phyloP scores from a whole-genome alignment of 345 rosid species.

The Noccaea caerulescens region DNA sequence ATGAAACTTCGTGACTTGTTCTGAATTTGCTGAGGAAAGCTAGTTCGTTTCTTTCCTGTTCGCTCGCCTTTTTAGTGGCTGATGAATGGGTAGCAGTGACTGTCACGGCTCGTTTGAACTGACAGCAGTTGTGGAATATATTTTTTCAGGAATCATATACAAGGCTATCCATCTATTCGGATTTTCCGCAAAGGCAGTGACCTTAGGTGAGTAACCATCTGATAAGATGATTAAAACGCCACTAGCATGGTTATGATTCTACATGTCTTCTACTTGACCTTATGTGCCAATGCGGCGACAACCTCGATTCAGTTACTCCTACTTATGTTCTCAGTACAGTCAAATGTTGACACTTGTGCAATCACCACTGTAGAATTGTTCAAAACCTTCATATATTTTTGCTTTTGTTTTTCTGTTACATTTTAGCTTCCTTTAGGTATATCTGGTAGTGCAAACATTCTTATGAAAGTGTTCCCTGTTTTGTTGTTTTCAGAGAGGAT shows the following conservation, averaged over 20 bases:
- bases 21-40: slow-evolving; percentile 18
- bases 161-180: slow-evolving; percentile 97
- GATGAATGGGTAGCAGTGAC: slow-evolving; percentile 17
- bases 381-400: not conserved
- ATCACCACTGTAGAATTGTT: slow-evolving; percentile 7
- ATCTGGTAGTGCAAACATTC: slow-evolving; percentile 19
- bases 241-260: slow-evolving; percentile 3
- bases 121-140: slow-evolving; percentile 17
- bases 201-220: slow-evolving; percentile 58
- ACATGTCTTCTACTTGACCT: slow-evolving; percentile 18
- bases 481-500: slow-evolving; percentile 65
- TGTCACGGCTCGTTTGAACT: slow-evolving; percentile 12
- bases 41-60: slow-evolving; percentile 9
- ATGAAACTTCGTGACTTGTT: slow-evolving; percentile 24
- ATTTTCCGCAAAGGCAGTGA: slow-evolving; percentile 97
- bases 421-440: slow-evolving; percentile 6
- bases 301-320: slow-evolving; percentile 14
- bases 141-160: slow-evolving; percentile 78
- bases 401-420: slow-evolving; percentile 4
- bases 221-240: slow-evolving; percentile 21
- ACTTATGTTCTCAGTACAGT: slow-evolving; percentile 17
- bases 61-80: slow-evolving; percentile 1
- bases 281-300: not conserved
- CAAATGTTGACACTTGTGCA: slow-evolving; percentile 31
- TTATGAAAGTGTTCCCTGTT: slow-evolving; percentile 9